Conservation (phyloP, 371 early-diverging fungal genomes). For the Syncephalis fuscata region DNA sequence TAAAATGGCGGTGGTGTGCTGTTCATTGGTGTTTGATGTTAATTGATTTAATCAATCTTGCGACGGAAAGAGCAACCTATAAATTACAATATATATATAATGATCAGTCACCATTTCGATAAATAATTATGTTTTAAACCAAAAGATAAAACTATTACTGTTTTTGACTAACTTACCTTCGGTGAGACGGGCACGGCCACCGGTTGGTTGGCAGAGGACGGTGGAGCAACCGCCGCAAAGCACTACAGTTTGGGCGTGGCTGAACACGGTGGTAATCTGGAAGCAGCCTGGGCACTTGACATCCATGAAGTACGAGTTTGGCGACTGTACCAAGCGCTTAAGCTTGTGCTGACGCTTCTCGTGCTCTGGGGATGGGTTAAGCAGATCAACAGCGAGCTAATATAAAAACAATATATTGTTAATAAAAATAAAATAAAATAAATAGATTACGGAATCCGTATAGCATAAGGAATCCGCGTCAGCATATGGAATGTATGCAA, state of each 20-base stretch:
- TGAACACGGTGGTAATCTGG: conserved; percentile 94
- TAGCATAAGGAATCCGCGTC: no score
- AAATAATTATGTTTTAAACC: not conserved
- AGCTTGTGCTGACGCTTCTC: conserved; percentile 96
- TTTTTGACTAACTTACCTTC: conserved; percentile 59
- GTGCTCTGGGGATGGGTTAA: conserved; percentile 91
- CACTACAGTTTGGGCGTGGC: conserved; percentile 98
- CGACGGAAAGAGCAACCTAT: conserved; percentile 59
- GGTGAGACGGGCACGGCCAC: conserved; percentile 95
- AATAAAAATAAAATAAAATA: not conserved
- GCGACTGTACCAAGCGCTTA: conserved; percentile 97
- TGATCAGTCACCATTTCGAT: not conserved
- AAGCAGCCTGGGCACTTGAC: conserved; percentile 98
- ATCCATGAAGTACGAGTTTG: conserved; percentile 99
- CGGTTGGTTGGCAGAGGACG: conserved; percentile 97
- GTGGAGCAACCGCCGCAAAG: conserved; percentile 90
- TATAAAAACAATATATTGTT: conserved; percentile 1
- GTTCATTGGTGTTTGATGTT: no score
- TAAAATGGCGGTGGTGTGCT: no score
- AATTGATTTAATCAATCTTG: conserved; percentile 23
- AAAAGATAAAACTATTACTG: not conserved
- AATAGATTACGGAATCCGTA: not conserved
- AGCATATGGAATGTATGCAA: no score
- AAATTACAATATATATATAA: conserved; percentile 13
- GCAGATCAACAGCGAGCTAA: conserved; percentile 96